Base-by-base conservation (phyloP, 2,329 filamentous ascomycete species). In the Colletotrichum sojae region DNA sequence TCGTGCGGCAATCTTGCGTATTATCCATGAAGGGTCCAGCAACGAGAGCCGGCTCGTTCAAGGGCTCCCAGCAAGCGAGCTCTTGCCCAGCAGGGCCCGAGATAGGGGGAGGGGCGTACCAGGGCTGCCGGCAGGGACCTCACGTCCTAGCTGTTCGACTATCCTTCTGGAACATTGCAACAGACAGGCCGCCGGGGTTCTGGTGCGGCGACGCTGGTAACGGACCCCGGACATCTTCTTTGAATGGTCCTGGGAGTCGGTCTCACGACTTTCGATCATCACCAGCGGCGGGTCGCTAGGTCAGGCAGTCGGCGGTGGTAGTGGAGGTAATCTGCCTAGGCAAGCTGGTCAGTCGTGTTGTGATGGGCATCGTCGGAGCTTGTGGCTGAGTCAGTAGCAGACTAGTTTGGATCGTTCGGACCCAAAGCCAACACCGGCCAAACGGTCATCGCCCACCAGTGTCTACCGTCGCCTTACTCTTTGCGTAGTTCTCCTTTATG, bases 51-150 rank as follows among this genome's bases (percentile, higher is more conserved):
- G 62, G 51, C 59, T 53, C 45, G 36, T 45, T 45, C 67, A 55
- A 56, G 67, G 67, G 56, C 62, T 57, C 63, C 56, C 13, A 39
- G 67, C 55, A 67, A 67, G 67, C 62, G 67, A 69, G 45, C 40
- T 67, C 56, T 61, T 27, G 58, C 43, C 48, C 20, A 56, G 40
- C 67, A 69, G 63, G 67, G 67, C 62, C 57, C 49, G 16, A 67
- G 62, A 69, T 69, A 69, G 67, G 67, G 67, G 67, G 67, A 69
- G 67, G 67, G 67, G 67, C 62, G 56, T 20, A 40, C 36, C 58
- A 67, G 62, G 66, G 67, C 36, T 49, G 45, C 15, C 51, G 25
- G 45, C 45, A 55, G 49, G 67, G 67, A 46, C 48, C 12, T 61
- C 36, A 60, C 54, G 36, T 56, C 52, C 40, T 43, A 10, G 52